Base-by-base conservation (phyloP, 2,329 filamentous ascomycete genomes). In the Anisogramma anomala region DNA sequence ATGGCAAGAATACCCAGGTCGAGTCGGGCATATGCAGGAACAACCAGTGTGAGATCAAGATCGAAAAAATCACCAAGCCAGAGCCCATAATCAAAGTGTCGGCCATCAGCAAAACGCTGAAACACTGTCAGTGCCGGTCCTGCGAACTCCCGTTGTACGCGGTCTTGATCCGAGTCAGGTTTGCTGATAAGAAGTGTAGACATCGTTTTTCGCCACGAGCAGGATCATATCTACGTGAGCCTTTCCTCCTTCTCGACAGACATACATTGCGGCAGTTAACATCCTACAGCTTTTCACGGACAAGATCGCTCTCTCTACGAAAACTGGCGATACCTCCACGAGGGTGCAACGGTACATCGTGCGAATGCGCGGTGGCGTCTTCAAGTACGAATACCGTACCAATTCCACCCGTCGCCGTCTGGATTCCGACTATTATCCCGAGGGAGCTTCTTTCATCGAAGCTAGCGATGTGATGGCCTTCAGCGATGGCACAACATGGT, bases 211-310 rank as follows among this genome's bases (percentile, higher is more conserved):
- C 51, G 58, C 33, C 60, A 60, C 46, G 56, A 55, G 38, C 58
- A 62, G 50, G 55, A 58, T 41, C 59, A 62, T 36, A 17, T 34
- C 11, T 34, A 22, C 19, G 32, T 34, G 19, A 22, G 32, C 22
- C 11, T n/a, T 8, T 7, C 19, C n/a, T 18, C 9, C 8, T 14
- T 22, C 4, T n/a, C 8, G n/a, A 10, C 10, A 8, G 10, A n/a
- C n/a, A n/a, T 4, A 14, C 11, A 22, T 32, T 6, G 11, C 18
- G 5, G 14, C 10, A 3, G 13, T 17, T 34, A 10, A 34, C 32
- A 10, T 6, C 13, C 55, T 61, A 10, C 64, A 66, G 42, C 61
- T 65, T 23, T 62, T 65, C 46, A 65, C 62, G 47, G 64, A 65
- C 48, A 66, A 63, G 49, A 55, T 52, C 4, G 61, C 63, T 25